Evolutionary conservation across 352 stramenopile genomes (phyloP), one percentile per base, ranked within the genome.

Genomic region (Thalassiosira sp.): DNA sequence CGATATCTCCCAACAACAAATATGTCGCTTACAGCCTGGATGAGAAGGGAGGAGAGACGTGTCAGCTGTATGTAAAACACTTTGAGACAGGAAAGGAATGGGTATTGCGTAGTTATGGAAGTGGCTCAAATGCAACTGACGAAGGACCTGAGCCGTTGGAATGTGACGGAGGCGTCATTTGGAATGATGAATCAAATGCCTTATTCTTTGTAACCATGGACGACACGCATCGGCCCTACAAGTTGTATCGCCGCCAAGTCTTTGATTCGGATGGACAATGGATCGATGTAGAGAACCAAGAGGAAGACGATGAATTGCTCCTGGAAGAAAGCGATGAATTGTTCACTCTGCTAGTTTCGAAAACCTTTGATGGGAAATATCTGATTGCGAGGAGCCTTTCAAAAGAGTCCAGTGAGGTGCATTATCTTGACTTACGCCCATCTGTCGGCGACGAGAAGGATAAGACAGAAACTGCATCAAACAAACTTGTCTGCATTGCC

Each of bases 1-100:
- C 80, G 3, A 77, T 88, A 15, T 98, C 93, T 45, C 95, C 95
- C 3, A 94, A 95, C 72, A 90, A 98, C 81, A 84, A 91, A 22
- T 93, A 97, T 52, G 69, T 99, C 1, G 95, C 95, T 7, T 98
- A 98, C 88, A 94, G 95, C 68, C 88, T 98, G 22, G 96, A 98
- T 85, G 94, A 95, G 48, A 96, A 81, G 25, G 96, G 95, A 57
- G 95, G 94, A 62, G 95, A 99, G 85, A 97, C 91, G 43, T 98
- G 96, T 89, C 92, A 92, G 28, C 86, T 96, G 20, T 93, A 92
- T 70, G 90, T 98, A 56, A 94, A 95, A 76, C 77, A 97, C 79
- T 80, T 97, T 43, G 72, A 75, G 31, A 85, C 59, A 10, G 76
- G 80, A 22, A 18, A 72, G 33, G 74, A 76, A 42, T 72, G 81